Base-by-base conservation (phyloP, 768 basidiomycete genomes). In the Postia placenta region DNA sequence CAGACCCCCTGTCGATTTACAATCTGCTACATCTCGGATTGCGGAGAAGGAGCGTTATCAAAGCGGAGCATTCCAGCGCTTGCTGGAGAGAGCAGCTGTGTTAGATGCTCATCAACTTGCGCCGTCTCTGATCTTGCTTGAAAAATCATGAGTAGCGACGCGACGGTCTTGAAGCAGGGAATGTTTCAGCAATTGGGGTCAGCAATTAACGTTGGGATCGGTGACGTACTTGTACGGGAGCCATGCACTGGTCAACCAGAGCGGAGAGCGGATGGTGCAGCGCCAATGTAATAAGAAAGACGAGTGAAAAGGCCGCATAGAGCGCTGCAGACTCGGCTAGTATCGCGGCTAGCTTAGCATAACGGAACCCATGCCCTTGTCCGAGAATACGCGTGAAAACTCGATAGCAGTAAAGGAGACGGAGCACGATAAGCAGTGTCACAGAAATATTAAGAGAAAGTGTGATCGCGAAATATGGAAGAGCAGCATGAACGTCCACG, bases 271-370 rank as follows among this genome's bases (percentile, higher is more conserved):
- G 12, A 17, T 28, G 14, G 14, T 27, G n/a, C 12, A 45, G 25
- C 5, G 15, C 43, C 7, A 45, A 33, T 5, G 43, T 11, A 30
- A 45, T 27, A 14, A 45, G 5, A 23, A 45, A 33, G 6, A 45
- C 9, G n/a, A 45, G 12, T 14, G 43, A 7, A 17, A 45, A 45
- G 11, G 22, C 27, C 14, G 43, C 27, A 33, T 28, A 45, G 5
- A 45, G 19, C 23, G 43, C 24, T 5, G 43, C 43, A 27, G 43
- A 45, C 27, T 45, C 43, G 43, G 23, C 43, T 9, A 45, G 25
- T 14, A 45, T 45, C 12, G 43, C 43, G 25, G 27, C 27, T 11
- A 45, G 11, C 11, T 11, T 17, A 14, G 27, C 28, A 17, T 45
- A 45, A 17, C 7, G 17, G 9, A 17, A 39, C 9, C 7, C 38